Conservation (phyloP, 805 yeast species). For the Ogataea nonfermentans region DNA sequence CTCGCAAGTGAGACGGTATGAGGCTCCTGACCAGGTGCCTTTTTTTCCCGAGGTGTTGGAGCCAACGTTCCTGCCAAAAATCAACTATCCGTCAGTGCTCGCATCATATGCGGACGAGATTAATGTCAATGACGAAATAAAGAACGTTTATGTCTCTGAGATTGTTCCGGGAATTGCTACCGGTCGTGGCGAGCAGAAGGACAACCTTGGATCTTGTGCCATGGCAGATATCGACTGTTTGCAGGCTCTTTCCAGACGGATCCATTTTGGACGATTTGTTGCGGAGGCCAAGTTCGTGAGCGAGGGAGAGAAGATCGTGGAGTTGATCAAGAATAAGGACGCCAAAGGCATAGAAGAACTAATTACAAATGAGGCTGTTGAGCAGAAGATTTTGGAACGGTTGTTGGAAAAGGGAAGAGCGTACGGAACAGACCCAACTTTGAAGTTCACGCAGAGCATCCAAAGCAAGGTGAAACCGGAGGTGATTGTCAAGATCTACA, state of each 20-base stretch:
- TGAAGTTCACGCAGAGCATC: conserved; percentile 62
- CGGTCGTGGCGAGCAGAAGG: conserved; percentile 68
- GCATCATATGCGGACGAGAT: conserved; percentile 74
- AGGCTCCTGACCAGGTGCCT: conserved; percentile 92
- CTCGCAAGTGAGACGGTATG: conserved; percentile 82
- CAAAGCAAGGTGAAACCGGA: conserved; percentile 81
- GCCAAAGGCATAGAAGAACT: conserved; percentile 69
- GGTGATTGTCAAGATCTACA: conserved; percentile 76
- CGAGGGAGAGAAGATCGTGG: conserved; percentile 61
- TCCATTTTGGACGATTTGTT: conserved; percentile 96
- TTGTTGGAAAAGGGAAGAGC: conserved; percentile 76
- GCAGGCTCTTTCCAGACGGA: conserved; percentile 86
- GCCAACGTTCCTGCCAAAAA: conserved; percentile 71
- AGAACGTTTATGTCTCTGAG: conserved; percentile 61
- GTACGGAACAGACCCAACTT: conserved; percentile 85
- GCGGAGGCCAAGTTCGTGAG: conserved; percentile 88
- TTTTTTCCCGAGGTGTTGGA: conserved; percentile 71
- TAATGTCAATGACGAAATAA: conserved; percentile 71
- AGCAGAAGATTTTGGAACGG: conserved; percentile 75
- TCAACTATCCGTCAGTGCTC: conserved; percentile 74
- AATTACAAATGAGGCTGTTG: conserved; percentile 87
- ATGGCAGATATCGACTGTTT: conserved; percentile 80
- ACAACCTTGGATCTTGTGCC: conserved; percentile 86
- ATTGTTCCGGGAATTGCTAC: conserved; percentile 76
- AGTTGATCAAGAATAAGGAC: conserved; percentile 65